These are phyloP conservation scores for Elsinoe ampelina DNA, from an alignment of 2,329 filamentous ascomycete genomes.

Conservation along the genomic window DNA sequence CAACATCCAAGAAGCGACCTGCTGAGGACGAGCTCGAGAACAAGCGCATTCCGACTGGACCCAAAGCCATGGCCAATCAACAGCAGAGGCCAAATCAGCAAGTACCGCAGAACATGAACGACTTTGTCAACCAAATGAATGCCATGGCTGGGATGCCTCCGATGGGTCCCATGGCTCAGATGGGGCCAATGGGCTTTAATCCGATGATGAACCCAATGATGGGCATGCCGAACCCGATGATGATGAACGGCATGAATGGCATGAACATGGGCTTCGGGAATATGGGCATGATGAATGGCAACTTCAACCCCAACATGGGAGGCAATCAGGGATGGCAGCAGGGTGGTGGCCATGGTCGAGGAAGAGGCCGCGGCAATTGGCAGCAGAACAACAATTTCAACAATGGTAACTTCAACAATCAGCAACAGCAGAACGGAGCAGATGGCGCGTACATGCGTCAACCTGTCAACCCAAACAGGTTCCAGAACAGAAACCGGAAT, in stretches of 20 bases:
- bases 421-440: conserved; percentile 35
- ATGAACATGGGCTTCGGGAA: conserved; percentile 24
- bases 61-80: conserved; percentile 38
- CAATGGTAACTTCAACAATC: neutral
- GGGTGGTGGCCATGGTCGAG: conserved; percentile 23
- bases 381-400: conserved; percentile 8
- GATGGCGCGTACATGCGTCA: conserved; percentile 93
- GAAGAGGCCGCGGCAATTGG: conserved; percentile 18
- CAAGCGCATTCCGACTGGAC: conserved; percentile 34
- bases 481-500: conserved; percentile 70
- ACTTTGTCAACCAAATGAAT: conserved; percentile 39
- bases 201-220: conserved; percentile 29
- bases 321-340: conserved; percentile 27
- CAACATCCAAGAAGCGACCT: conserved; percentile 63
- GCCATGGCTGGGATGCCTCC: conserved; percentile 27
- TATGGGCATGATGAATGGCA: conserved; percentile 16
- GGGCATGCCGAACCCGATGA: conserved; percentile 37
- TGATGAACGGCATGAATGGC: conserved; percentile 32
- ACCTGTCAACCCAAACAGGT: conserved; percentile 87
- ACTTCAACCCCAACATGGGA: conserved; percentile 15
- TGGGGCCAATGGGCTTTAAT: conserved; percentile 24
- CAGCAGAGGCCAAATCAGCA: conserved; percentile 18
- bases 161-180: conserved; percentile 23
- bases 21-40: conserved; percentile 58
- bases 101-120: conserved; percentile 27